Conservation (phyloP, 2,329 filamentous ascomycete species). For the Exophiala spinifera region DNA sequence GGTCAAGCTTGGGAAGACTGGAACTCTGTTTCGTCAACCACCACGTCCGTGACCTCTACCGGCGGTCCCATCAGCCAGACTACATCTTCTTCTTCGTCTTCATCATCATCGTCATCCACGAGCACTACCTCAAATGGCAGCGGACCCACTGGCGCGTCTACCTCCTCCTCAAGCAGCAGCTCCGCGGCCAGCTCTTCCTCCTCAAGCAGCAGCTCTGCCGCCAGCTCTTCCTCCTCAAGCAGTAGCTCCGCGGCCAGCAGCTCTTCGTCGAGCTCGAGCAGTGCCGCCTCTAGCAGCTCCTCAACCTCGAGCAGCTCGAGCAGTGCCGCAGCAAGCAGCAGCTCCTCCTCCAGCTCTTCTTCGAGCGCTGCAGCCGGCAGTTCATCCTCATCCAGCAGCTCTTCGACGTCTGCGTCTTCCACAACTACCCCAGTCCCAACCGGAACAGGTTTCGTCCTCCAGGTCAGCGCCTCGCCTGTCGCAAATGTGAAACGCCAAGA, state of each 20-base stretch:
- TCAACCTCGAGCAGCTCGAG: neutral
- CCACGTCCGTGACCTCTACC: neutral
- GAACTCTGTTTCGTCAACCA: neutral
- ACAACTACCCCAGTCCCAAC: neutral
- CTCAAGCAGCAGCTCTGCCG: neutral
- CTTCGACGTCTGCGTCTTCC: neutral
- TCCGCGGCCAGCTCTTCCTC: neutral
- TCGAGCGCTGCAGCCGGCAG: neutral
- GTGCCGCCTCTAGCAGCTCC: neutral
- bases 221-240: neutral
- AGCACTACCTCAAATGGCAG: too few relatives aligned
- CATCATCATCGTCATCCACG: too few relatives aligned
- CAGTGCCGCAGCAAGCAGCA: neutral
- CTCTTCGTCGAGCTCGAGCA: neutral
- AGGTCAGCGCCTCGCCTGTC: neutral
- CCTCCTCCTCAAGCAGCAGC: neutral
- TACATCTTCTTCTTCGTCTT: neutral
- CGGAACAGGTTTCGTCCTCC: conserved; percentile 2
- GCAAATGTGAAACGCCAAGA: neutral
- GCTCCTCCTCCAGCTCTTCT: neutral
- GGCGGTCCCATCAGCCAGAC: neutral
- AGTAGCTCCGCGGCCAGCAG: neutral
- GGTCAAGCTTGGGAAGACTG: conserved; percentile 13
- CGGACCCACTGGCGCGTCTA: neutral
- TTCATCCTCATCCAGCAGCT: neutral